These are phyloP conservation scores for Musa itinerans DNA, from an alignment of 176 grass and related monocot genomes.

Conservation along the genomic window DNA sequence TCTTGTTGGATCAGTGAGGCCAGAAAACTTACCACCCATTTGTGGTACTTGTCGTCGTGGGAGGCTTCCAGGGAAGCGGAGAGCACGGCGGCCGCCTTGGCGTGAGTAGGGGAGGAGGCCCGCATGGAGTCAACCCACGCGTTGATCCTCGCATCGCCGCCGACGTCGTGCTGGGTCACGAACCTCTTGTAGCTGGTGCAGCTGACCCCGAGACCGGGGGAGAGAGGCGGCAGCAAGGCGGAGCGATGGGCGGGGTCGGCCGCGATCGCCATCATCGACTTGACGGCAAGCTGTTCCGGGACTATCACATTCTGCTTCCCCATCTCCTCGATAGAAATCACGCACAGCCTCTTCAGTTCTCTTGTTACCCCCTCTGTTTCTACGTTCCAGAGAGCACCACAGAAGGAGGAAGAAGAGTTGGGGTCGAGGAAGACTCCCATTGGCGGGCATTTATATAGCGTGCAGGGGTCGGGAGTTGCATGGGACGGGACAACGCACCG, in stretches of 20 bases:
- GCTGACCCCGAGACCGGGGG: background rate
- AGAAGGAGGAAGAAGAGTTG: background rate
- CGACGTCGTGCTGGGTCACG: slow-evolving; percentile 30
- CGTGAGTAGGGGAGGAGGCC: slow-evolving; percentile 50
- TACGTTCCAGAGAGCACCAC: background rate
- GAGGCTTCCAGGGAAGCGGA: background rate
- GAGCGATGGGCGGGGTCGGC: background rate
- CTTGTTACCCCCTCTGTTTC: background rate
- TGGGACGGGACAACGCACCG: background rate
- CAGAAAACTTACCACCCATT: slow-evolving; percentile 43
- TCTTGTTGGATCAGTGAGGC: background rate
- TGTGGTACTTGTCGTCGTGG: slow-evolving; percentile 18
- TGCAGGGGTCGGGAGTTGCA: background rate
- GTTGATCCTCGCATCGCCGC: slow-evolving; percentile 1
- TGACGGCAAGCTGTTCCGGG: slow-evolving; percentile 28
- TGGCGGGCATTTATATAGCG: background rate
- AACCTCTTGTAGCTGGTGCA: slow-evolving; percentile 24
- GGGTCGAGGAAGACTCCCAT: background rate
- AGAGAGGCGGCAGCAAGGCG: slow-evolving; percentile 12
- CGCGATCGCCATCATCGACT: slow-evolving; percentile 3
- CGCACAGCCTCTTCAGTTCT: background rate
- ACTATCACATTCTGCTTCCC: slow-evolving; percentile 36
- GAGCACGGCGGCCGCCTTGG: background rate
- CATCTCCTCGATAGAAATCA: slow-evolving; percentile 25
- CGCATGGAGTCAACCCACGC: slow-evolving; percentile 50